Evolutionary conservation across 257 asterid species (phyloP), one percentile per base, ranked within the genome.

Genomic region (Petrea volubilis): DNA sequence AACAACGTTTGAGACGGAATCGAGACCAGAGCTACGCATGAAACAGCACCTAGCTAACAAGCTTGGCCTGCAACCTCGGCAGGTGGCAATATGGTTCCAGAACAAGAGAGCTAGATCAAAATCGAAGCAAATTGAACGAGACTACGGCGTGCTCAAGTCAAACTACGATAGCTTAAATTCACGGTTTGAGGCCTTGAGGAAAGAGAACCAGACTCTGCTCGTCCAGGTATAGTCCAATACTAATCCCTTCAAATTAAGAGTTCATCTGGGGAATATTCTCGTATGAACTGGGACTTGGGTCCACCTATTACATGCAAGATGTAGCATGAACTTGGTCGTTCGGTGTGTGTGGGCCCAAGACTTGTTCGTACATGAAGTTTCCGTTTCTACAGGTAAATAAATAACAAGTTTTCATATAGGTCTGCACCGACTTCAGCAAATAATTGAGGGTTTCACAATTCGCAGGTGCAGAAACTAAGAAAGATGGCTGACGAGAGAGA

Each of bases 81-180:
- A 92, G 80, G 87, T 92, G 0, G 97, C 96, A 1, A 92, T 92
- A 68, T 92, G 97, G 97, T 92, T 92, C 78, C 97, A 92, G 79
- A 80, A 80, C 71, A 80, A 76, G 38, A 58, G 84, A 44, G 84
- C 84, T 21, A 55, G 84, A 18, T 92, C 96, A 0, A 92, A 90
- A 65, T 88, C 95, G 0, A 90, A 88, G 86, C 87, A 83, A 52
- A 70, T 92, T 4, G 96, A 90, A 73, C 69, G 34, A 21, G 87
- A 92, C 7, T 88, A 84, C 76, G 67, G 47, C 65, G 17, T 71
- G 62, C 94, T 92, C 13, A 84, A 88, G 53, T 73, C 83, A 10
- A 82, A 74, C 47, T 92, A 83, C 47, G 87, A 90, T 14, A 66
- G 68, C 55, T 75, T 92, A 44, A 82, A 76, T 68, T 79, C 88